A percentile compares a stretch with the other conserved stretches of the same genome.
These are phyloP conservation scores for Botryosphaeria dothidea DNA, from an alignment of 2,329 filamentous ascomycete species.

Conservation along the genomic window DNA sequence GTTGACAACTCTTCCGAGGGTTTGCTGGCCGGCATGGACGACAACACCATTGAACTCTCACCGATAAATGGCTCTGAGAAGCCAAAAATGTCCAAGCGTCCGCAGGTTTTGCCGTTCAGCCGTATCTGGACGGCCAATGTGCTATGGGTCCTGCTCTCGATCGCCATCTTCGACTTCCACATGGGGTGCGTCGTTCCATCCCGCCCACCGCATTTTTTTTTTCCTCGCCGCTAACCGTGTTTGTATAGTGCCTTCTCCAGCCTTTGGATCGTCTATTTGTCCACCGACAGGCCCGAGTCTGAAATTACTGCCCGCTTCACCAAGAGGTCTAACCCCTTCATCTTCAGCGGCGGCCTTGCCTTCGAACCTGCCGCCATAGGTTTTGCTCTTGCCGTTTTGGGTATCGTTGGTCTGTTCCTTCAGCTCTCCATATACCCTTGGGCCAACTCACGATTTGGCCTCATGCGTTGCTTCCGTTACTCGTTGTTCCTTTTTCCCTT, in stretches of 20 bases:
- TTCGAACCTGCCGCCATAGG: conserved; percentile 71
- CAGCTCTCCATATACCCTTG: conserved; percentile 72
- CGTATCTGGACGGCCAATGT: conserved; percentile 58
- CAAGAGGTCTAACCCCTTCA: conserved; percentile 39
- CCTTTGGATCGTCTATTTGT: conserved; percentile 75
- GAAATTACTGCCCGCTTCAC: conserved; percentile 26
- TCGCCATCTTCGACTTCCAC: conserved; percentile 72
- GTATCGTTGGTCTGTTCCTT: conserved; percentile 71
- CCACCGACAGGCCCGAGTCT: conserved; percentile 60
- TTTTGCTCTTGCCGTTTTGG: conserved; percentile 75
- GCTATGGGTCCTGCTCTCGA: conserved; percentile 59
- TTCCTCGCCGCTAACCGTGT: background rate
- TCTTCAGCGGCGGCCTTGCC: conserved; percentile 73
- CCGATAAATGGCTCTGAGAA: conserved; percentile 31
- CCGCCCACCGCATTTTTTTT: background rate
- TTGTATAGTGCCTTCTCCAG: conserved; percentile 64
- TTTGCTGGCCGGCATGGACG: conserved; percentile 28
- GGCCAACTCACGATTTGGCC: conserved; percentile 67
- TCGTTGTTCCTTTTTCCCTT: conserved; percentile 71
- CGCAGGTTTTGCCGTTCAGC: conserved; percentile 46
- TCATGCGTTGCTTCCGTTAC: conserved; percentile 66
- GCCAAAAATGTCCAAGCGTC: conserved; percentile 36
- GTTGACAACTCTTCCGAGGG: conserved; percentile 12
- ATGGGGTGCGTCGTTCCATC: conserved; percentile 44
- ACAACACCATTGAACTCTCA: conserved; percentile 32